These are phyloP conservation scores for Ceratocystis papillata DNA, from an alignment of 2,329 filamentous ascomycete genomes.

Conservation along the genomic window DNA sequence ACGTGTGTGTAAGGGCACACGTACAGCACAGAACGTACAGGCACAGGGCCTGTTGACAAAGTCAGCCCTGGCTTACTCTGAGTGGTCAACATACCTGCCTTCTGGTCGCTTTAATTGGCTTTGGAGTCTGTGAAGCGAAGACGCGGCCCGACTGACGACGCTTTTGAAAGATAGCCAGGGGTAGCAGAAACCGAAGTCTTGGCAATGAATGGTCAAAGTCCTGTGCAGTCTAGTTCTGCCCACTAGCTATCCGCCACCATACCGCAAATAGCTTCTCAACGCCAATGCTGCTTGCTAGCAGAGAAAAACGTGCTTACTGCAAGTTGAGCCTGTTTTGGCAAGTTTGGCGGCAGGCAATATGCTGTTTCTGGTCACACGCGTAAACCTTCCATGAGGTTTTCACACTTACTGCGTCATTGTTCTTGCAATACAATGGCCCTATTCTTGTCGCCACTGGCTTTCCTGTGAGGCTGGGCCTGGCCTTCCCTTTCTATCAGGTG, in stretches of 20 bases:
- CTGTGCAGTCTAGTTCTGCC: not conserved
- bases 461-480: too few relatives aligned
- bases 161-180: slow-evolving; percentile 4
- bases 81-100: not conserved
- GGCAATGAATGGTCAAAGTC: not conserved
- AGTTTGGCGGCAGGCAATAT: too few relatives aligned
- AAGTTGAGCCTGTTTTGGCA: too few relatives aligned
- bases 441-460: not conserved
- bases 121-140: slow-evolving; percentile 7
- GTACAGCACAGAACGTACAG: not conserved
- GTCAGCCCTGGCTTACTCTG: not conserved
- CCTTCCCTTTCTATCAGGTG: not conserved
- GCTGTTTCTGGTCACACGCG: not conserved
- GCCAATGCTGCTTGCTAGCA: not conserved
- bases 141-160: slow-evolving; percentile 11
- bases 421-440: not conserved
- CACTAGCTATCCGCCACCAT: not conserved
- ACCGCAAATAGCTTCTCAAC: not conserved
- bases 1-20: not conserved
- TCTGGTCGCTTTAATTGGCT: not conserved
- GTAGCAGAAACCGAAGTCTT: not conserved
- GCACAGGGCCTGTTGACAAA: not conserved
- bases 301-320: too few relatives aligned
- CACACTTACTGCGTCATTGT: not conserved
- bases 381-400: not conserved